Percentiles rank a stretch among this genome's conserved stretches.
phyloP scores from a whole-genome alignment of 129 eudicot species.

The Erigeron canadensis region DNA sequence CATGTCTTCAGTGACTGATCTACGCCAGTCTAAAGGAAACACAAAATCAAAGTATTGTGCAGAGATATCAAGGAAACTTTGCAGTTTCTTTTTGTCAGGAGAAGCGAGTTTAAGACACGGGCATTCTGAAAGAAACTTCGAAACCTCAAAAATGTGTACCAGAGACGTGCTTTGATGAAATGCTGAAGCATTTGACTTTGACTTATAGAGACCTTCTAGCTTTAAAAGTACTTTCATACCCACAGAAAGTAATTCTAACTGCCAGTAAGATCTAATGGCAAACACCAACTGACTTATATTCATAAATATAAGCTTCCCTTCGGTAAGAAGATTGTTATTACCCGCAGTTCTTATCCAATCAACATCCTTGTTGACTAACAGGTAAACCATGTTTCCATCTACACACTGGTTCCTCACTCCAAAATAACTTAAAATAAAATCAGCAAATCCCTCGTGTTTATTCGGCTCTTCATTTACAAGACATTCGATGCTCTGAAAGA shows the following conservation, averaged over 20 bases:
- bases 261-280: constrained; percentile 49
- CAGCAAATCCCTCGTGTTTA: no score
- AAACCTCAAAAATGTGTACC: constrained; percentile 40
- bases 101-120: not conserved
- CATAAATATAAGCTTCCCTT: constrained; percentile 32
- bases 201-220: constrained; percentile 38
- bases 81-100: constrained; percentile 14
- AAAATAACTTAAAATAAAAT: no score
- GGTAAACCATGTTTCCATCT: no score
- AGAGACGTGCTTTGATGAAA: constrained; percentile 42
- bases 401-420: no score
- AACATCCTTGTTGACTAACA: no score
- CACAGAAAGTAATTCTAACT: constrained; percentile 39
- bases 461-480: no score
- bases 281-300: constrained; percentile 38
- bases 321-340: no score
- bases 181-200: constrained; percentile 13
- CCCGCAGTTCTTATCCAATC: constrained; percentile 48
- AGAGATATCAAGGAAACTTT: constrained; percentile 24
- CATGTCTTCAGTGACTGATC: constrained; percentile 33
- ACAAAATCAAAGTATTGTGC: constrained; percentile 30
- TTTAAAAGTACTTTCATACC: constrained; percentile 49
- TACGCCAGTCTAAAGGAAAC: constrained; percentile 60
- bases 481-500: no score
- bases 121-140: constrained; percentile 41